phyloP scores from a whole-genome alignment of 768 basidiomycete species.

The Suillus luteus region DNA sequence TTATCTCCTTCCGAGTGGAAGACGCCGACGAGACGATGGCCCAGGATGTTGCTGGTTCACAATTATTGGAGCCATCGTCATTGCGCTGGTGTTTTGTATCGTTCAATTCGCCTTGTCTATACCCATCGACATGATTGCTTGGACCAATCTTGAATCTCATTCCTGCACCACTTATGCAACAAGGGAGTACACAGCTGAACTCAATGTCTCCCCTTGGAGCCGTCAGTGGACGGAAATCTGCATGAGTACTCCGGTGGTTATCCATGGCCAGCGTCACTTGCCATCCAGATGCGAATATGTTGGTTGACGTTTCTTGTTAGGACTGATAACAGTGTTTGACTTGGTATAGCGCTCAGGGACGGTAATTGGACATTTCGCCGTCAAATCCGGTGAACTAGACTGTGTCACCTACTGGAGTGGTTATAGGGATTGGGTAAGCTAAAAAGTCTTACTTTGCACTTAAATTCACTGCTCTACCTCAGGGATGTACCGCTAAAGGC shows the following conservation, averaged over 20 bases:
- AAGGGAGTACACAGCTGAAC: conserved; percentile 30
- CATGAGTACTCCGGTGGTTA: conserved; percentile 20
- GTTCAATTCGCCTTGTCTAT: neutral
- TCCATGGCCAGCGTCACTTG: conserved; percentile 21
- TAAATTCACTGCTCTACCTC: neutral
- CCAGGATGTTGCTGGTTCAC: neutral
- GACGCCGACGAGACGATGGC: neutral
- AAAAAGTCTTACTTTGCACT: neutral
- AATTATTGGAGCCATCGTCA: neutral
- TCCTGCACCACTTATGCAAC: conserved; percentile 31
- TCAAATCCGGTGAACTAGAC: conserved; percentile 26
- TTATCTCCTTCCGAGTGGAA: neutral
- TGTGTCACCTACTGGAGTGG: conserved; percentile 29
- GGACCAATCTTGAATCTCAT: conserved; percentile 19
- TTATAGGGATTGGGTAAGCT: conserved; percentile 28
- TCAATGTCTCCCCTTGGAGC: conserved; percentile 32
- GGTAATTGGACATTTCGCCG: conserved; percentile 31
- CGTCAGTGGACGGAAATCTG: conserved; percentile 23
- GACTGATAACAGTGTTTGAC: neutral
- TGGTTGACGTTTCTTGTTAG: neutral
- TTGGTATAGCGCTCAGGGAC: conserved; percentile 18
- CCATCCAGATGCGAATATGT: conserved; percentile 29
- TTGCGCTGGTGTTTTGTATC: neutral
- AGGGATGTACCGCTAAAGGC: conserved; percentile 29
- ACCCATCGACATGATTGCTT: conserved; percentile 14